Conservation (phyloP, 495 filamentous ascomycete genomes). For the Aspergillus coremiiformis region DNA sequence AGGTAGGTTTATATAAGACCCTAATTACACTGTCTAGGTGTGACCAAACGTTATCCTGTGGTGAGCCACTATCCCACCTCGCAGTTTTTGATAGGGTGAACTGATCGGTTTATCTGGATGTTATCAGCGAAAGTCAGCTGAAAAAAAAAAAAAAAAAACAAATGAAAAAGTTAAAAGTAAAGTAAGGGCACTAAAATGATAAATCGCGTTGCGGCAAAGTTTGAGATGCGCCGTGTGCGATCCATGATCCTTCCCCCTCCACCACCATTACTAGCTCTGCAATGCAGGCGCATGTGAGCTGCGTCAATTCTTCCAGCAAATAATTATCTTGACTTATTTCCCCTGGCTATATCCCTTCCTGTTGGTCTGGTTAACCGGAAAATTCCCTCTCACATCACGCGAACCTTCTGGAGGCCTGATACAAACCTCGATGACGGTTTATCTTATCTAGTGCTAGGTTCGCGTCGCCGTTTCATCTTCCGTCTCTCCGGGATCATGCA, state of each 20-base stretch:
- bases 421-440: not conserved
- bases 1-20: too few relatives aligned
- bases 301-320: slow-evolving; percentile 15
- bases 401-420: not conserved
- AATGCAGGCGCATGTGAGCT: slow-evolving; percentile 14
- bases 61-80: not conserved
- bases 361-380: not conserved
- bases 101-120: not conserved
- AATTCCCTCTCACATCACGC: slow-evolving; percentile 2
- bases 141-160: too few relatives aligned
- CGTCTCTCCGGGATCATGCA: not conserved
- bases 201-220: slow-evolving; percentile 12
- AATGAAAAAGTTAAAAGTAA: too few relatives aligned
- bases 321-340: slow-evolving; percentile 3
- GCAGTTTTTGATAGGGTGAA: not conserved
- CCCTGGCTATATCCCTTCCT: not conserved
- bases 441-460: slow-evolving; percentile 1
- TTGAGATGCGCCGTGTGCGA: slow-evolving; percentile 3
- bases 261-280: slow-evolving; percentile 6
- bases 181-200: not conserved
- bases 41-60: not conserved
- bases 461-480: not conserved
- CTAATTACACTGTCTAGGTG: too few relatives aligned
- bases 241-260: slow-evolving; percentile 3
- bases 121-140: not conserved